Base-by-base conservation (phyloP, 768 basidiomycete species). In the Podaxis sp. region DNA sequence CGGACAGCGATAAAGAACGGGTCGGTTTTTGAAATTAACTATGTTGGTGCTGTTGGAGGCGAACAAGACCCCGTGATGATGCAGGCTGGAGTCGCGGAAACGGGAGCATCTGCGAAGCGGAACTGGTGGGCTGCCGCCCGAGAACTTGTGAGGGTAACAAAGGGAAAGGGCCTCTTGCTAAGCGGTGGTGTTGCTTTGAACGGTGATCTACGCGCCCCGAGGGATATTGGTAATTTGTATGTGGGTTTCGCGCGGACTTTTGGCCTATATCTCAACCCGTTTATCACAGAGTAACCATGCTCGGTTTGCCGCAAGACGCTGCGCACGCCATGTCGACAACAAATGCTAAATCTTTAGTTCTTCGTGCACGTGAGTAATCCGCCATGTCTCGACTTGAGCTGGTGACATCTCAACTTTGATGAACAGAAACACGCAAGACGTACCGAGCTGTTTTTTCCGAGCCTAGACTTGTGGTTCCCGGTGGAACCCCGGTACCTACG, bases 41-140 rank as follows among this genome's bases (percentile, higher is more conserved):
- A 94, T 64, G 86, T 85, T 0, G 89, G 90, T 13, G 89, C 90
- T 0, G 73, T 95, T 0, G 86, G 87, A 0, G 87, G 84, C 1
- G 86, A 87, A 53, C 79, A 81, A 19, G 85, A 87, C 52, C 63
- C 79, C 0, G 67, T 76, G 19, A 72, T 84, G 11, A 67, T 75
- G 2, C 75, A 78, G 15, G 79, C 82, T 12, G 81, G 82, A 5
- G 83, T 75, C 2, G 83, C 79, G 15, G 86, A 87, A 61, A 80
- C 77, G 33, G 87, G 84, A 0, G 69, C 79, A 2, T 73, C 72
- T 8, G 83, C 85, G 3, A 91, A 90, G 75, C 76, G 90, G 44
- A 92, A 93, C 66, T 92, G 92, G 93, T 92, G 93, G 93, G 86
- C 89, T 0, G 80, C 85, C 0, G 85, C 91, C 11, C 78, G 88